Percentiles rank a stretch among this genome's conserved stretches.
Conservation (phyloP, 352 stramenopile species). For the Globisporangium rhizosaccharum region DNA sequence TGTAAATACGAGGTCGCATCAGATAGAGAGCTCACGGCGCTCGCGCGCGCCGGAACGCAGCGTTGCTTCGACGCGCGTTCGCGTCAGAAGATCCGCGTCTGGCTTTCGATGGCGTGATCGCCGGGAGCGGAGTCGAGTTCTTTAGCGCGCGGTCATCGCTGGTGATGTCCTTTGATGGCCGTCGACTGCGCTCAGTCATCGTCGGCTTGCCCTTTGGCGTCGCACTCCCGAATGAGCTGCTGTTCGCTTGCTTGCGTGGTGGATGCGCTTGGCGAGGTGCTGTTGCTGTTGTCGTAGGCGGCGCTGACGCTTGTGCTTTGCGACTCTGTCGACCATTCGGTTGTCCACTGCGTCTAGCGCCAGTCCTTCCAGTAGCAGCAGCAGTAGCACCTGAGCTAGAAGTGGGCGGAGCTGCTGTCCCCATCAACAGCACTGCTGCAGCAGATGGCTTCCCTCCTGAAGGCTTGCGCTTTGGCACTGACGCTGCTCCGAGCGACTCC, state of each 20-base stretch:
- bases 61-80: not conserved
- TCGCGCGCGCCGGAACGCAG: constrained; percentile 1
- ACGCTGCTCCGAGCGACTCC: not conserved
- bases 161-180: not conserved
- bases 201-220: not conserved
- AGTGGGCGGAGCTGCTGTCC: not conserved
- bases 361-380: not conserved
- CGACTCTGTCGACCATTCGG: not conserved
- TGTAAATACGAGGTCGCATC: not conserved
- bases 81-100: not conserved
- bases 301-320: not conserved
- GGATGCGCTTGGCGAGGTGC: not conserved
- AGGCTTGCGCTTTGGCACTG: constrained; percentile 5
- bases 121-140: constrained; percentile 1
- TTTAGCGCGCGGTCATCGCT: not conserved
- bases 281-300: not conserved
- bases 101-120: constrained; percentile 2
- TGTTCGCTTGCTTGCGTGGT: not conserved
- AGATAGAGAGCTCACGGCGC: not conserved
- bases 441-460: not conserved
- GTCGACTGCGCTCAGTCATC: not conserved
- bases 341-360: not conserved
- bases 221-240: not conserved
- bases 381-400: not conserved
- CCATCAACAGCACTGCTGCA: constrained; percentile 14